A percentile compares a stretch with the other conserved stretches of the same genome.
phyloP scores from a whole-genome alignment of 805 yeast species.

The Metschnikowia koreensis region DNA sequence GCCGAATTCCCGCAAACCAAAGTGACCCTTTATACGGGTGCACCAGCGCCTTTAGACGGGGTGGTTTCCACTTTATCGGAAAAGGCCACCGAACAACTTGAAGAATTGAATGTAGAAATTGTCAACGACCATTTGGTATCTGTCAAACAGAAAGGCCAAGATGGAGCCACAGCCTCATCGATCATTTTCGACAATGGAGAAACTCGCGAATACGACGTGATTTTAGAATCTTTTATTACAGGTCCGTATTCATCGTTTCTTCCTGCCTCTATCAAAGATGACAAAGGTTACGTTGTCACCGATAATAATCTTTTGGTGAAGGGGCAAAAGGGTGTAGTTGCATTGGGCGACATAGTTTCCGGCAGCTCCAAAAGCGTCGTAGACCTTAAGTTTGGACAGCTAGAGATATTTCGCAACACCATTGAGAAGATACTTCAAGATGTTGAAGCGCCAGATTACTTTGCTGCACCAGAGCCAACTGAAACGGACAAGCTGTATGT shows the following conservation, averaged over 20 bases:
- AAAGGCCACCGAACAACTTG: slow-evolving; percentile 11
- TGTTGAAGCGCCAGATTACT: neutral
- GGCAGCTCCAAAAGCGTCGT: slow-evolving; percentile 23
- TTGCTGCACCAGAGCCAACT: neutral
- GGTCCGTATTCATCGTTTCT: slow-evolving; percentile 35
- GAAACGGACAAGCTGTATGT: neutral
- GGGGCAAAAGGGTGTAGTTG: slow-evolving; percentile 27
- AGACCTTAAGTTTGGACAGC: slow-evolving; percentile 27
- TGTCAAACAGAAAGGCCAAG: slow-evolving; percentile 17
- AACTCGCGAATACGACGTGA: slow-evolving; percentile 25
- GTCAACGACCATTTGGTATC: slow-evolving; percentile 8
- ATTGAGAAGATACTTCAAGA: slow-evolving; percentile 3
- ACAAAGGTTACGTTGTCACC: slow-evolving; percentile 28
- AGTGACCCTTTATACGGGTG: slow-evolving; percentile 26
- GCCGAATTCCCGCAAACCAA: slow-evolving; percentile 14
- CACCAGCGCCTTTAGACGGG: slow-evolving; percentile 9
- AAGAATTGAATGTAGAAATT: slow-evolving; percentile 15
- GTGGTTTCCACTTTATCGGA: slow-evolving; percentile 1
- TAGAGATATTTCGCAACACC: slow-evolving; percentile 12
- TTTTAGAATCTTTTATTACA: slow-evolving; percentile 25
- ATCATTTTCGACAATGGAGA: slow-evolving; percentile 21
- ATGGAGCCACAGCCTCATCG: slow-evolving; percentile 2
- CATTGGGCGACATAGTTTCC: slow-evolving; percentile 35
- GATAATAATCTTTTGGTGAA: slow-evolving; percentile 27
- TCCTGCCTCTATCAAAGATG: slow-evolving; percentile 22